Evolutionary conservation across 2,329 filamentous ascomycete genomes (phyloP).

Genomic region (Periconia sp.): DNA sequence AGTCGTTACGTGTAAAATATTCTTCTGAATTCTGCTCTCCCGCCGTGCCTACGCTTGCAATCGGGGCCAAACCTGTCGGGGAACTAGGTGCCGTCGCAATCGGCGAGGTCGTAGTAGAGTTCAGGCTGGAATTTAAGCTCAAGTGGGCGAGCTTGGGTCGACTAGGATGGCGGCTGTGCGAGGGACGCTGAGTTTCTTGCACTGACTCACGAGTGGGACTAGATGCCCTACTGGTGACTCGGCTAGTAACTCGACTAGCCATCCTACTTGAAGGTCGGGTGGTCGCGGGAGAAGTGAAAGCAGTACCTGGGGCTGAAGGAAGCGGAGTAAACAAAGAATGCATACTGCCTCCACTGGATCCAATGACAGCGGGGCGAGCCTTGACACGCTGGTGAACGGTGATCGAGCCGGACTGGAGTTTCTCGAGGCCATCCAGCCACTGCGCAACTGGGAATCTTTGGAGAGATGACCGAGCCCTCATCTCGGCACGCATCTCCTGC

Average conservation of each 20-base stretch:
- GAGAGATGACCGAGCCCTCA: constrained; percentile 69
- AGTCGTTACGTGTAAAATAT: constrained; percentile 6
- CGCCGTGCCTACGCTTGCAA: constrained; percentile 11
- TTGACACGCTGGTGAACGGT: constrained; percentile 56
- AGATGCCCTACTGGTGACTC: constrained; percentile 18
- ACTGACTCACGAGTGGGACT: constrained; percentile 18
- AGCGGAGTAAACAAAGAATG: constrained; percentile 14
- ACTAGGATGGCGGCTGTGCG: constrained; percentile 3
- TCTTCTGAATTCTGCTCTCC: not conserved
- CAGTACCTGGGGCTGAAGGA: constrained; percentile 20
- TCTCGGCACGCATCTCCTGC: constrained; percentile 61
- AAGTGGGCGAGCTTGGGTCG: constrained; percentile 4
- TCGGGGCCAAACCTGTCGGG: too few relatives aligned
- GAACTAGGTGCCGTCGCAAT: too few relatives aligned
- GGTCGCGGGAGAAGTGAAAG: constrained; percentile 14
- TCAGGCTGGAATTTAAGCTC: constrained; percentile 11
- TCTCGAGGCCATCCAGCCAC: constrained; percentile 70
- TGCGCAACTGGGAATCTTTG: constrained; percentile 72
- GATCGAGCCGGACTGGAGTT: constrained; percentile 66
- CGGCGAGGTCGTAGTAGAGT: too few relatives aligned
- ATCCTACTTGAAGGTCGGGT: constrained; percentile 21
- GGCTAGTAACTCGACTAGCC: constrained; percentile 15
- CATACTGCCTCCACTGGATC: constrained; percentile 3
- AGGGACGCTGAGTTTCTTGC: not conserved
- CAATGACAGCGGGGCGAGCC: constrained; percentile 4